Evolutionary conservation across 139 green algal genomes (phyloP).

Genomic region (Chlamydomonas asymmetrica): DNA sequence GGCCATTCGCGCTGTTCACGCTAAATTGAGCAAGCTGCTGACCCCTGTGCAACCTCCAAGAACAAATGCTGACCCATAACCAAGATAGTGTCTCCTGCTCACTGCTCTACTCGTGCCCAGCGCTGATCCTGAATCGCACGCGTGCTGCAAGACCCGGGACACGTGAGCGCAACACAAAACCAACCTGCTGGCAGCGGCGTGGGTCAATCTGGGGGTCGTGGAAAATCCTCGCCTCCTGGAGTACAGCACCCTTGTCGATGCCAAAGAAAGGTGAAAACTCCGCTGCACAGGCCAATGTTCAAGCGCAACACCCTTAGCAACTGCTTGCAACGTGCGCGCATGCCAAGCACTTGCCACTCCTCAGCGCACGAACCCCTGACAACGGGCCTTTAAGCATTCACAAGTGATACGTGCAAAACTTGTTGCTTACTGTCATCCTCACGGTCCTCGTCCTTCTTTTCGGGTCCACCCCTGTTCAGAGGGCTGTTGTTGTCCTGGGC

Average conservation of each 20-base stretch:
- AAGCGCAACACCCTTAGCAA: not conserved
- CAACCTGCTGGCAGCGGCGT: constrained; percentile 92
- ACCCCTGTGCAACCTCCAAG: no score
- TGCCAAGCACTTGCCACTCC: not conserved
- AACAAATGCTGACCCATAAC: no score
- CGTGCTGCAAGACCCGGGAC: no score
- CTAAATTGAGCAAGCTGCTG: no score
- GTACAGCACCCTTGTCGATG: constrained; percentile 98
- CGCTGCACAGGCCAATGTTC: constrained; percentile 53
- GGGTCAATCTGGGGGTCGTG: constrained; percentile 94
- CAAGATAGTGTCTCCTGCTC: no score
- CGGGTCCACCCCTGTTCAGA: constrained; percentile 55
- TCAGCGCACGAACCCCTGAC: not conserved
- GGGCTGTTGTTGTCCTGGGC: constrained; percentile 76
- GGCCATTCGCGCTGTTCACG: no score
- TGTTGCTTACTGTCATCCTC: constrained; percentile 84
- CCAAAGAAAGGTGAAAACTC: constrained; percentile 99
- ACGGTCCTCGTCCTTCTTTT: constrained; percentile 91
- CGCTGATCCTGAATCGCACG: no score
- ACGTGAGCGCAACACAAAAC: no score
- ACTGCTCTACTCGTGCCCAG: no score
- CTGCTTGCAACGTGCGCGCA: not conserved
- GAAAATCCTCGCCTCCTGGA: constrained; percentile 96
- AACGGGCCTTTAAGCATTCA: not conserved
- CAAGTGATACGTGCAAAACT: not conserved